These are phyloP conservation scores for Chenopodium quinoa DNA, from an alignment of 148 eudicot species.

Conservation along the genomic window DNA sequence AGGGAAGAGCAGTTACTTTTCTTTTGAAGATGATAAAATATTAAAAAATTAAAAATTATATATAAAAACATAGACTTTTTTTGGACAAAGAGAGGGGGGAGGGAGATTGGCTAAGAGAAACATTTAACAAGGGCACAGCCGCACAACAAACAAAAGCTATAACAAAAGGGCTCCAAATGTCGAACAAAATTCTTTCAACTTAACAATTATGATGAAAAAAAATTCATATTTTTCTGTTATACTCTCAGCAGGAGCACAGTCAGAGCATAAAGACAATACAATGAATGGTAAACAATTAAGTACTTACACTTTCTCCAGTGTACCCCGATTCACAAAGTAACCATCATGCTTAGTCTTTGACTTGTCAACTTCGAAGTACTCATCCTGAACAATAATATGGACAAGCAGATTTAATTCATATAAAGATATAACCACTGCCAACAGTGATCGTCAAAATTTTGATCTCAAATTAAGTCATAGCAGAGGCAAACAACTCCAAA, in stretches of 20 bases:
- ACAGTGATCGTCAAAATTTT: neutral
- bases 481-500: neutral
- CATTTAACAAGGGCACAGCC: neutral
- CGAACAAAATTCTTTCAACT: neutral
- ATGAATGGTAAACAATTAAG: conserved; percentile 9
- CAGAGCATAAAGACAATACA: conserved; percentile 3
- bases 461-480: neutral
- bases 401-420: conserved; percentile 6
- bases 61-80: too few relatives aligned
- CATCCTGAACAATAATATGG: conserved; percentile 62
- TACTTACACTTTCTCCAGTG: conserved; percentile 76
- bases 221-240: neutral
- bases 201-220: neutral
- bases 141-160: neutral
- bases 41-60: neutral
- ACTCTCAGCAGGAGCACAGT: neutral
- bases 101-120: neutral
- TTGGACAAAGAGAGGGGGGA: neutral
- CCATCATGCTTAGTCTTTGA: conserved; percentile 95
- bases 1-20: neutral
- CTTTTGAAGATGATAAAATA: neutral
- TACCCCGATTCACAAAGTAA: conserved; percentile 91
- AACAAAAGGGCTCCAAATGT: neutral
- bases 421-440: conserved; percentile 7
- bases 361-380: conserved; percentile 98